Percentiles rank a stretch among this genome's conserved stretches.
These are phyloP conservation scores for Trametes versicolor DNA, from an alignment of 1,284 basidiomycete species.

Conservation along the genomic window DNA sequence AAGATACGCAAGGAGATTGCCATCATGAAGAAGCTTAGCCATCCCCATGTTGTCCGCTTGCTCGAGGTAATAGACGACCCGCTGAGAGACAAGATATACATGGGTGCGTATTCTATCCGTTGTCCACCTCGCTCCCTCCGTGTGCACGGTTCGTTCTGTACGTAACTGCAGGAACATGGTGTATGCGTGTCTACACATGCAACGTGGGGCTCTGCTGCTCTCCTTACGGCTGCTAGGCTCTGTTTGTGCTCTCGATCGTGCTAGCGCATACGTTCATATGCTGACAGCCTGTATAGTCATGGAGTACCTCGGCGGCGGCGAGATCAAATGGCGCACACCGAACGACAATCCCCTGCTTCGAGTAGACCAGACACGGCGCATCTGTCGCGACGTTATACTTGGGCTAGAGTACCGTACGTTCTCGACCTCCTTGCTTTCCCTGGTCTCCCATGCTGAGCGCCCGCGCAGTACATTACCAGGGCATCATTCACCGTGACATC, in stretches of 20 bases:
- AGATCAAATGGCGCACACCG: conserved; percentile 87
- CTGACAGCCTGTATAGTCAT: conserved; percentile 67
- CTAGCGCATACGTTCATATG: background rate
- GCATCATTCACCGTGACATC: conserved; percentile 99
- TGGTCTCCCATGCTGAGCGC: conserved; percentile 10
- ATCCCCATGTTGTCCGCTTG: conserved; percentile 92
- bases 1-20: conserved; percentile 94
- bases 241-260: conserved; percentile 8
- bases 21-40: conserved; percentile 96
- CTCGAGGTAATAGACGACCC: conserved; percentile 97
- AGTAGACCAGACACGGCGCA: conserved; percentile 85
- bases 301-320: conserved; percentile 96
- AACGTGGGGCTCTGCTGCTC: background rate
- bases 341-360: conserved; percentile 79
- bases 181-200: conserved; percentile 2
- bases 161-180: background rate
- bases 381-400: conserved; percentile 92
- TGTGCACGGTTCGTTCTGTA: conserved; percentile 14
- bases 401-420: conserved; percentile 92
- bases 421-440: background rate
- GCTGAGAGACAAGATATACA: conserved; percentile 90
- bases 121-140: conserved; percentile 38
- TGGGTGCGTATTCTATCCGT: conserved; percentile 68
- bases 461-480: conserved; percentile 88
- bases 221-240: conserved; percentile 2